A percentile compares a stretch with the other conserved stretches of the same genome.
These are phyloP conservation scores for Coemansia sp. DNA, from an alignment of 192 early-diverging fungal species.

Conservation along the genomic window DNA sequence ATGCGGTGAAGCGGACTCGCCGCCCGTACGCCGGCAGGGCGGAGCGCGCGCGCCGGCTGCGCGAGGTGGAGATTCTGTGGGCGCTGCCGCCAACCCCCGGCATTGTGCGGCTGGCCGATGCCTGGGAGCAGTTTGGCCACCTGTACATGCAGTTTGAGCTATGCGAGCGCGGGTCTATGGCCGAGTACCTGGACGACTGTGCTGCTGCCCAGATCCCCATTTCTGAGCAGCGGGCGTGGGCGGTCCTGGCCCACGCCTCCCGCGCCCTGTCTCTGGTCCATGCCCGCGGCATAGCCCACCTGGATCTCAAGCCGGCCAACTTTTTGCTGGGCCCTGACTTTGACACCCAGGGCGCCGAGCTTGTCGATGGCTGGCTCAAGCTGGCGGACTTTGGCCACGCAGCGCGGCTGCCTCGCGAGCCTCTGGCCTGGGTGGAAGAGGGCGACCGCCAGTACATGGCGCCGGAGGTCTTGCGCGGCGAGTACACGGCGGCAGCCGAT, in stretches of 20 bases:
- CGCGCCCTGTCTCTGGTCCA: slow-evolving; percentile 75
- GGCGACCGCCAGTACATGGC: slow-evolving; percentile 94
- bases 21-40: slow-evolving; percentile 63
- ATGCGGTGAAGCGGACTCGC: slow-evolving; percentile 81
- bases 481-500: slow-evolving; percentile 77
- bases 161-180: slow-evolving; percentile 72
- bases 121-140: slow-evolving; percentile 90
- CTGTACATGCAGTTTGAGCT: slow-evolving; percentile 89
- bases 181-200: slow-evolving; percentile 25
- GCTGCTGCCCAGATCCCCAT: slow-evolving; percentile 54
- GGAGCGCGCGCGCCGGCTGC: slow-evolving; percentile 68
- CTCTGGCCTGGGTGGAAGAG: slow-evolving; percentile 56
- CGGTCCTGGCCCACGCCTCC: slow-evolving; percentile 49
- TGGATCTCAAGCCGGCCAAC: slow-evolving; percentile 90
- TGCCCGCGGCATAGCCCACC: slow-evolving; percentile 67
- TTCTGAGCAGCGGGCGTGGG: slow-evolving; percentile 70
- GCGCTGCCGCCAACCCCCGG: slow-evolving; percentile 56
- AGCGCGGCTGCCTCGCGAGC: slow-evolving; percentile 23
- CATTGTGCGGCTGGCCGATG: slow-evolving; percentile 69
- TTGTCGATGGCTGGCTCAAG: slow-evolving; percentile 63
- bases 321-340: slow-evolving; percentile 62
- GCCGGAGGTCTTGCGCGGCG: slow-evolving; percentile 71
- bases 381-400: slow-evolving; percentile 93
- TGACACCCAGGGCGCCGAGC: slow-evolving; percentile 24
- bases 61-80: slow-evolving; percentile 83